A percentile compares a stretch with the other conserved stretches of the same genome.
phyloP scores from a whole-genome alignment of 345 rosid species.

The Hibiscus tridactylites region DNA sequence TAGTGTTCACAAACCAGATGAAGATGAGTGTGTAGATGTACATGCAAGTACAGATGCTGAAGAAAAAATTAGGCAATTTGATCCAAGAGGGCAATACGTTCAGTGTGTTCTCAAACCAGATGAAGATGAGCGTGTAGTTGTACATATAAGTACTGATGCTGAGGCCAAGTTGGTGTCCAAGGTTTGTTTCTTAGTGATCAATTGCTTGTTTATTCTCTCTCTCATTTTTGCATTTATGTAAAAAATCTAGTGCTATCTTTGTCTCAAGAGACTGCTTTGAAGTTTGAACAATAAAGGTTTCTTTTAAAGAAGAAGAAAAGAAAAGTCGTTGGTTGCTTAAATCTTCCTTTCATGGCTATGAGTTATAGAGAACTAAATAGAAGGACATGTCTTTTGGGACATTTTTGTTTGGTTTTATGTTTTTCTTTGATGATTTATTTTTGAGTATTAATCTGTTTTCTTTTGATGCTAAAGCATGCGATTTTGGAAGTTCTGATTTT shows the following conservation, averaged over 20 bases:
- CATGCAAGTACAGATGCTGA: slow-evolving; percentile 25
- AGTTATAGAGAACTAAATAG: neutral
- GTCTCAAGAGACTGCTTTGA: neutral
- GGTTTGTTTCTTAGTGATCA: slow-evolving; percentile 24
- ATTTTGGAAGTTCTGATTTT: neutral
- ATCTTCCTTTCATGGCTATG: neutral
- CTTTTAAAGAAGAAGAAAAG: neutral
- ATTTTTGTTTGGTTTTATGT: neutral
- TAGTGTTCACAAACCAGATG: slow-evolving; percentile 35
- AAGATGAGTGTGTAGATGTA: slow-evolving; percentile 50
- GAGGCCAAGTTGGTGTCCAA: slow-evolving; percentile 24
- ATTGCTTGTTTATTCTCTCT: neutral
- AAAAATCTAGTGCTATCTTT: neutral
- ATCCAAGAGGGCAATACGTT: slow-evolving; percentile 22
- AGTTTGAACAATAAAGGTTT: neutral
- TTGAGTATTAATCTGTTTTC: neutral
- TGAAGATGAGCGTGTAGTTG: slow-evolving; percentile 51
- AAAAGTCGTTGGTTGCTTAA: neutral
- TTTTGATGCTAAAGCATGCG: neutral
- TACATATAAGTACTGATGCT: slow-evolving; percentile 37
- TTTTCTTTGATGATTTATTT: neutral
- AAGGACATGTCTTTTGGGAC: neutral
- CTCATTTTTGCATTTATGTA: neutral
- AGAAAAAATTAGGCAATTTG: slow-evolving; percentile 38
- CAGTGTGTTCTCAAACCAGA: slow-evolving; percentile 31